These are phyloP conservation scores for Colletotrichum liaoningense DNA, from an alignment of 2,329 filamentous ascomycete genomes.

Conservation along the genomic window DNA sequence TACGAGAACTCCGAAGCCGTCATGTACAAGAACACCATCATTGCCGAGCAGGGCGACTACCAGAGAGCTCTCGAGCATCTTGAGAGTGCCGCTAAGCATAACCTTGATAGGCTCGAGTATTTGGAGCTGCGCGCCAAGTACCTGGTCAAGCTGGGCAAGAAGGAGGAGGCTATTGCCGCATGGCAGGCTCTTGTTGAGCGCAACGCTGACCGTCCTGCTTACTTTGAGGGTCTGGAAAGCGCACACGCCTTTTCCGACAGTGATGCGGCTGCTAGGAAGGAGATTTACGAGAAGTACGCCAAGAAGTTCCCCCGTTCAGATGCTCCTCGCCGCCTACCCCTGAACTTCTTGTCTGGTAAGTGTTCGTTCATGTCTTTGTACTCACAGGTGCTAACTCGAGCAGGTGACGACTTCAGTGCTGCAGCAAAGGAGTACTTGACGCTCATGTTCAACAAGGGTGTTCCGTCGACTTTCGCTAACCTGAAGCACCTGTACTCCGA, in stretches of 20 bases:
- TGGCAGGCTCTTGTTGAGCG: constrained; percentile 86
- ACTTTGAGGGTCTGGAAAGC: constrained; percentile 82
- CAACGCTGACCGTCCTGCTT: constrained; percentile 87
- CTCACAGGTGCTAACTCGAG: constrained; percentile 37
- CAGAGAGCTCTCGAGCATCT: constrained; percentile 89
- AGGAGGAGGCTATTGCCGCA: constrained; percentile 83
- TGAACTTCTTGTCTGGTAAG: constrained; percentile 86
- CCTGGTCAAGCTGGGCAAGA: constrained; percentile 79
- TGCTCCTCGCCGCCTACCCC: constrained; percentile 84
- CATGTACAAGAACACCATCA: constrained; percentile 95
- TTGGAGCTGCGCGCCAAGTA: constrained; percentile 90
- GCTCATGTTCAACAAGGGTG: constrained; percentile 89
- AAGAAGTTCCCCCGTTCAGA: constrained; percentile 86
- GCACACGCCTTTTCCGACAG: constrained; percentile 49
- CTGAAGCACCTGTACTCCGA: constrained; percentile 92
- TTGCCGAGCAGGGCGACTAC: constrained; percentile 87
- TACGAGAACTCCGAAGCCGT: constrained; percentile 94
- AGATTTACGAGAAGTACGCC: constrained; percentile 81
- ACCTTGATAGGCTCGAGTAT: constrained; percentile 85
- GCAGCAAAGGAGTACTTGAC: constrained; percentile 84
- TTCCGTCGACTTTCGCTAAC: constrained; percentile 96
- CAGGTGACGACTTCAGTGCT: constrained; percentile 81
- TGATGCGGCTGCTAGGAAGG: constrained; percentile 74
- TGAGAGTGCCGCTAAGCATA: constrained; percentile 79
- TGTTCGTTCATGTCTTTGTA: not conserved